These are phyloP conservation scores for Eucalyptus pauciflora DNA, from an alignment of 345 rosid genomes.

Conservation along the genomic window DNA sequence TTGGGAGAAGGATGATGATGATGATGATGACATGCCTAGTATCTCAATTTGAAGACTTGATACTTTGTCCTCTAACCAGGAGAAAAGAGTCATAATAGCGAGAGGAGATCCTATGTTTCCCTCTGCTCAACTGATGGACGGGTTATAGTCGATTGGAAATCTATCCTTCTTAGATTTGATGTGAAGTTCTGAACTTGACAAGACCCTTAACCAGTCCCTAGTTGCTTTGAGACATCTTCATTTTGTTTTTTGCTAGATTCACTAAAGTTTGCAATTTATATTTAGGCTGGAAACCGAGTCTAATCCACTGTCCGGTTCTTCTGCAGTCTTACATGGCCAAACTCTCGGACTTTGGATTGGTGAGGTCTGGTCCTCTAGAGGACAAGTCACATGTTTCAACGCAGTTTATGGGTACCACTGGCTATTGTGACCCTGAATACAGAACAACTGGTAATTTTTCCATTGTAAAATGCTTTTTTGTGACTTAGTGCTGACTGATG, in stretches of 20 bases:
- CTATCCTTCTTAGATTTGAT: not conserved
- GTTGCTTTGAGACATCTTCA: not conserved
- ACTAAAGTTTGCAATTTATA: not conserved
- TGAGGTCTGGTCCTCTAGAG: not conserved
- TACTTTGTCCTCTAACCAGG: not conserved
- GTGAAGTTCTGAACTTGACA: not conserved
- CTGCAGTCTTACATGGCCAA: not conserved
- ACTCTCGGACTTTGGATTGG: constrained; percentile 2
- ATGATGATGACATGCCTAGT: not conserved
- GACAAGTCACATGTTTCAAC: not conserved
- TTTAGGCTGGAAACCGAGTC: not conserved
- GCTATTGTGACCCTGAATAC: not conserved
- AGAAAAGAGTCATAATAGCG: not conserved
- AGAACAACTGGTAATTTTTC: not conserved
- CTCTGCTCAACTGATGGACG: not conserved
- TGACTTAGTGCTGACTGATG: not conserved
- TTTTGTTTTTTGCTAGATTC: not conserved
- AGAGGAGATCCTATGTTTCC: not conserved
- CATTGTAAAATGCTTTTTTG: not conserved
- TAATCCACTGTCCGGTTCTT: not conserved
- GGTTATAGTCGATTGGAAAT: not conserved
- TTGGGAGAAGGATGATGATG: not conserved
- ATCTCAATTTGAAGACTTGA: not conserved
- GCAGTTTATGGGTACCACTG: not conserved
- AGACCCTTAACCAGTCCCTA: not conserved